Base-by-base conservation (phyloP, 169 alveolate species). In the Eimeria praecox region DNA sequence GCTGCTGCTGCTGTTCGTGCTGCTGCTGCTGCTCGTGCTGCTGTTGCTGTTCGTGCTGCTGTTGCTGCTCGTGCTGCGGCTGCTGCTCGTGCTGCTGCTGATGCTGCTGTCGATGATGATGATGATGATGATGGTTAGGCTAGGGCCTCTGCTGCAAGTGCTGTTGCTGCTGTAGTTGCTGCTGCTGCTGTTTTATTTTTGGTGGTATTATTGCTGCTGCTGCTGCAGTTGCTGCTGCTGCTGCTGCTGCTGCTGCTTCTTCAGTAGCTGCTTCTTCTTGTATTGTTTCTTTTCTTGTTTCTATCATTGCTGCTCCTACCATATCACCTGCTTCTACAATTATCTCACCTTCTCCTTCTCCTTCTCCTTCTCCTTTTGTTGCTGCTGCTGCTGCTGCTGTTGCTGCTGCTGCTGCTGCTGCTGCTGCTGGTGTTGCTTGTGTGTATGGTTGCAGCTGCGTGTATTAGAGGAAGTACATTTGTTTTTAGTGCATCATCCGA, bases 391-490 rank as follows among this genome's bases (percentile, higher is more conserved):
- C 9, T 38, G 9, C 27, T 71, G 40, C n/a, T 38, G 5, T 44
- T 71, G 52, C 46, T 71, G 82, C 82, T 71, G 44, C 44, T 71
- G 40, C 46, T 71, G 52, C n/a, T 71, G 12, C 44, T 71, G 40
- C 24, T 30, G 8, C 44, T 71, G 52, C 40, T 24, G 42, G 33
- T 66, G 78, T 66, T 4, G 33, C 6, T 30, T 56, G 8, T 9
- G 87, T 12, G 8, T 35, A 40, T 30, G 9, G 10, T 1, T 71
- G 12, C 95, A 90, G 95, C 22, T 90, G 59, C 56, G 88, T 35
- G 95, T 73, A 9, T 56, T 90, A 49, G 52, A 71, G 52, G 95
- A 90, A n/a, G 62, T 90, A 16, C 56, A 82, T 30, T 24, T 4
- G 56, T 90, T 90, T 33, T 83, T 90, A 35, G 54, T 10, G n/a